Evolutionary conservation across 257 asterid genomes (phyloP).

Genomic region (Paulownia fortunei): DNA sequence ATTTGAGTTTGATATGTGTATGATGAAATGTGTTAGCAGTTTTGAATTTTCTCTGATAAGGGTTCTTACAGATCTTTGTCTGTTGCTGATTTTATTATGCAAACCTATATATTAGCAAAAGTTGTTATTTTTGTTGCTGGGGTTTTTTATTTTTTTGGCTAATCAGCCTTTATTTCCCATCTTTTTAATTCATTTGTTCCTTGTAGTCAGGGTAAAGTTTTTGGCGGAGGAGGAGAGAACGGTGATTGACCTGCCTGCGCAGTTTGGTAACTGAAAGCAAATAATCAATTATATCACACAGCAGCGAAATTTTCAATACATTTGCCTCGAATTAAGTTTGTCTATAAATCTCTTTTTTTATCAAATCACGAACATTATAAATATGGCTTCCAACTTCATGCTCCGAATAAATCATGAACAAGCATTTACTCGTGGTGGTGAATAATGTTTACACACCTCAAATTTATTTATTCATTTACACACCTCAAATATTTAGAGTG

Average conservation of each 20-base stretch:
- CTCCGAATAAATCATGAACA: no score
- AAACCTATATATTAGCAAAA: background rate
- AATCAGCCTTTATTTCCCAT: background rate
- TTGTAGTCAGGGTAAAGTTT: slow-evolving; percentile 73
- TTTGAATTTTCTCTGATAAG: background rate
- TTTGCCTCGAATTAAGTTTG: no score
- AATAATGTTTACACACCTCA: no score
- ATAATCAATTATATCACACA: no score
- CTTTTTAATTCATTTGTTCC: background rate
- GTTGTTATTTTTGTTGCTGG: background rate
- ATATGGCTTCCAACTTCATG: no score
- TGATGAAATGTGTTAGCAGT: slow-evolving; percentile 14
- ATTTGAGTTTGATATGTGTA: slow-evolving; percentile 10
- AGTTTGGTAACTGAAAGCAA: slow-evolving; percentile 72
- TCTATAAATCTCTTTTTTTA: no score
- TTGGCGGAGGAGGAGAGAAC: slow-evolving; percentile 68
- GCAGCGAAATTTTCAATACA: no score
- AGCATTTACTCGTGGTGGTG: no score
- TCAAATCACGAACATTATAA: no score
- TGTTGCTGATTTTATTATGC: background rate
- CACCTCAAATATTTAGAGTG: no score
- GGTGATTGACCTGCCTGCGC: slow-evolving; percentile 67
- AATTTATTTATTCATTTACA: no score
- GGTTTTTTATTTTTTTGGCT: background rate
- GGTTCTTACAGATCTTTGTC: background rate